Base-by-base conservation (phyloP, 1,284 basidiomycete genomes). In the Kwoniella shivajii region DNA sequence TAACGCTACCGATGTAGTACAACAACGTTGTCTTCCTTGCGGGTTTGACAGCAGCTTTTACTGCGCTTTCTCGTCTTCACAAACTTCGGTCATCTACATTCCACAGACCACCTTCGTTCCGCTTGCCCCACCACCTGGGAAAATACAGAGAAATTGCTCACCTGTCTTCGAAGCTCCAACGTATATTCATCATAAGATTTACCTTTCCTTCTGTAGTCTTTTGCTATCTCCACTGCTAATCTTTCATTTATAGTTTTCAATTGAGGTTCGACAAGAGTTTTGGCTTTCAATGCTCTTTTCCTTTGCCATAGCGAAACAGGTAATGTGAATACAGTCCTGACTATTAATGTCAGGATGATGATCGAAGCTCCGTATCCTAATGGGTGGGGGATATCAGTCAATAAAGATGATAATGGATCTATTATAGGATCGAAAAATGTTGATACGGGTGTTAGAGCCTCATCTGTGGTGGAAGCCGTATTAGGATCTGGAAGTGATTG, bases 231-330 rank as follows among this genome's bases (percentile, higher is more conserved):
- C 10, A 72, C 43, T 0, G 79, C 80, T 7, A 81, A 64, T 16
- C 56, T 50, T 20, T 69, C 65, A 61, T 81, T 80, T 56, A 73
- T 59, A 26, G 54, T 43, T 60, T 76, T 72, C 63, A 82, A 76
- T 38, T 74, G 66, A 0, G 83, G 83, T 37, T 71, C 53, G 11
- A 83, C 80, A 0, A 76, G n/a, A 43, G 43, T 77, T 67, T 24
- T 70, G 60, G 39, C 79, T 67, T 18, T 74, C 55, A 20, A 67
- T 6, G 75, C 73, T 22, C 81, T 66, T 30, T 54, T 48, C 1
- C 80, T 64, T 57, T 81, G 78, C 82, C 82, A 84, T 1, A 82
- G 45, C 11, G 78, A 75, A 3, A 80, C 58, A 0, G 83, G 83
- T 0, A 83, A 60, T 0, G 82, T 82, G 42, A 80, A 67, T 0